Percentiles rank a stretch among this genome's conserved stretches.
Evolutionary conservation across 108 stramenopile genomes (phyloP).

Genomic region (Cyclostephanos tholiformis): DNA sequence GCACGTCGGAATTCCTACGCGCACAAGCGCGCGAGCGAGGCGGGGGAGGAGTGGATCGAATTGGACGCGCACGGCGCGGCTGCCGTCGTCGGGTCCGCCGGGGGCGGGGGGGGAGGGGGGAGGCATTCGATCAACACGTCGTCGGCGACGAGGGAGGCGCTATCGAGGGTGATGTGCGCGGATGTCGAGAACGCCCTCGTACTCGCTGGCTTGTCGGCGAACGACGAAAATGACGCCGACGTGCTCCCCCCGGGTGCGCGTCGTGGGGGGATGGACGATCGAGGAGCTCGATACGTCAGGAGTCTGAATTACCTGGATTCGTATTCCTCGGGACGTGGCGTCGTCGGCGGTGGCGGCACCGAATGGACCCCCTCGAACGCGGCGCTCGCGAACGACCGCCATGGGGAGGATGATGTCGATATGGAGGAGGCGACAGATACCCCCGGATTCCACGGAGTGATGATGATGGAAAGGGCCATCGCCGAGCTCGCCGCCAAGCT

Average conservation of each 20-base stretch:
- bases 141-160: conserved; percentile 28
- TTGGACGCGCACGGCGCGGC: conserved; percentile 60
- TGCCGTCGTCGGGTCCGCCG: conserved; percentile 12
- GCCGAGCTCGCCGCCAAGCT: conserved; percentile 61
- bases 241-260: neutral
- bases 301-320: conserved; percentile 71
- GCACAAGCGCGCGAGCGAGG: conserved; percentile 80
- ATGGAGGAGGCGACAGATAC: conserved; percentile 6
- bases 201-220: conserved; percentile 10
- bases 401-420: neutral
- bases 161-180: conserved; percentile 38
- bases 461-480: conserved; percentile 21
- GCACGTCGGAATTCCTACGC: conserved; percentile 80
- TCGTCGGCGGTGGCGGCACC: neutral
- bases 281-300: conserved; percentile 41
- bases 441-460: conserved; percentile 1
- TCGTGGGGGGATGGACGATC: neutral
- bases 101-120: neutral
- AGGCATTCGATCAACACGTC: neutral
- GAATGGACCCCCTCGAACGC: conserved; percentile 22
- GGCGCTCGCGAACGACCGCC: neutral
- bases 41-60: conserved; percentile 82
- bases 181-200: conserved; percentile 15
- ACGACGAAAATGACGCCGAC: neutral
- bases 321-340: conserved; percentile 11